Evolutionary conservation across 176 grass and related monocot genomes (phyloP), one percentile per base, ranked within the genome.

Genomic region (Zea mays): DNA sequence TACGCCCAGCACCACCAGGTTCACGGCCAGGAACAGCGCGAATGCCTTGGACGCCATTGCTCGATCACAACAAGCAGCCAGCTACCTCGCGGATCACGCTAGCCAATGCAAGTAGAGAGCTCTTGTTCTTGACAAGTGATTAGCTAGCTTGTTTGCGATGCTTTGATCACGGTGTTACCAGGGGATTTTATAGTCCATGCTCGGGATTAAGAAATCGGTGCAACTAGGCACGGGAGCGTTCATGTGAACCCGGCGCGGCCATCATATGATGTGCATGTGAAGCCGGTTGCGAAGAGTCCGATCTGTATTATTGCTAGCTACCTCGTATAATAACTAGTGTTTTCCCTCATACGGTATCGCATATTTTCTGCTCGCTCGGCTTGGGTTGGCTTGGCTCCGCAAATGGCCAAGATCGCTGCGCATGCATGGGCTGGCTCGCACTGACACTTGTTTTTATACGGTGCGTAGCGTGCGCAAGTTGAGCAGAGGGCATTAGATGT

Each of bases 11-110:
- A 58, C 73, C 17, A 85, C 62, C 11, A 62, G 70, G 82, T 71
- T 80, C 41, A 85, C 72, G 40, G 81, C 71, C 13, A 74, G 80
- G 80, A 82, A 74, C 10, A 82, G 80, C 4, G 38, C 80, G 6
- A 82, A 65, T 9, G 61, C 61, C 80, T 74, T 82, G 60, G 80
- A 82, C 27, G 71, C 80, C 80, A 74, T 74, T 46, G 17, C 27
- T 77, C 4, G 20, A 37, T 47, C 5, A 10, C 47, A 21, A 58
- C 65, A 48, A 46, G 55, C 38, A 39, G 10, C 6, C 4, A 35
- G 42, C 42, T 10, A 67, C 12, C 48, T 50, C 21, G 1, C 58
- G 4, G 57, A 60, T 27, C 13, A 47, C 38, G 35, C 15, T 5
- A 16, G n/a, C n/a, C 21, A 73, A 17, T 42, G 17, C 6, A 8